Percentiles rank a stretch among this genome's conserved stretches.
Conservation (phyloP, 495 filamentous ascomycete species). For the Halenospora varia region DNA sequence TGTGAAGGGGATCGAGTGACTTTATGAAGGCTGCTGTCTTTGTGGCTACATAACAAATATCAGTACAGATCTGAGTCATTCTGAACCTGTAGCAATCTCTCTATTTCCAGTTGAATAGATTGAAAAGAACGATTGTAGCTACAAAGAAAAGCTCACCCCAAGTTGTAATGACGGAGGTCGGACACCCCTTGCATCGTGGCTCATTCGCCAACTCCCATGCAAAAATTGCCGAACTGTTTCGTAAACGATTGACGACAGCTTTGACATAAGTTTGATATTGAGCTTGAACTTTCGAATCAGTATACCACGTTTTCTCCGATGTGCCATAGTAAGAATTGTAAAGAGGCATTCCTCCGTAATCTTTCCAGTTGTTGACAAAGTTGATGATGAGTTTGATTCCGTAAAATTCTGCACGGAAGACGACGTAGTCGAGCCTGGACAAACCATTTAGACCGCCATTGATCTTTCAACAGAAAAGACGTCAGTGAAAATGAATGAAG, state of each 20-base stretch:
- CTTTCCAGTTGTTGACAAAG: conserved; percentile 57
- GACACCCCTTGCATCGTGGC: conserved; percentile 61
- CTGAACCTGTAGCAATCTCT: too few relatives aligned
- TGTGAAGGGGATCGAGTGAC: conserved; percentile 55
- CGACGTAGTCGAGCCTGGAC: conserved; percentile 55
- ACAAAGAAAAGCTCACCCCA: conserved; percentile 40
- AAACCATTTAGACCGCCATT: conserved; percentile 51
- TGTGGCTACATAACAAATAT: conserved; percentile 26
- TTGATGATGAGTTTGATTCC: conserved; percentile 50
- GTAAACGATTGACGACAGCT: conserved; percentile 58
- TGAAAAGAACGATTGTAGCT: background rate
- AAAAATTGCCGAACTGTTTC: conserved; percentile 53
- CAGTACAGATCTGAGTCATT: too few relatives aligned
- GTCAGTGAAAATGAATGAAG: too few relatives aligned
- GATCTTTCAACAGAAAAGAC: conserved; percentile 25
- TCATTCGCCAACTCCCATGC: conserved; percentile 73
- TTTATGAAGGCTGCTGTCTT: conserved; percentile 60
- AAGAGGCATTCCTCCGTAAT: conserved; percentile 63
- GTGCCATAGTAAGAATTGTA: conserved; percentile 42
- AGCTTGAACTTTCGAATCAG: conserved; percentile 46
- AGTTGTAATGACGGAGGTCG: conserved; percentile 50
- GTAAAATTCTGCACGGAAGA: conserved; percentile 47
- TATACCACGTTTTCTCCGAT: conserved; percentile 51
- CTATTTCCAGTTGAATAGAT: too few relatives aligned
- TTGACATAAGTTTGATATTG: conserved; percentile 61